Evolutionary conservation across 148 eudicot genomes (phyloP).

Genomic region (Vaccinium macrocarpon): DNA sequence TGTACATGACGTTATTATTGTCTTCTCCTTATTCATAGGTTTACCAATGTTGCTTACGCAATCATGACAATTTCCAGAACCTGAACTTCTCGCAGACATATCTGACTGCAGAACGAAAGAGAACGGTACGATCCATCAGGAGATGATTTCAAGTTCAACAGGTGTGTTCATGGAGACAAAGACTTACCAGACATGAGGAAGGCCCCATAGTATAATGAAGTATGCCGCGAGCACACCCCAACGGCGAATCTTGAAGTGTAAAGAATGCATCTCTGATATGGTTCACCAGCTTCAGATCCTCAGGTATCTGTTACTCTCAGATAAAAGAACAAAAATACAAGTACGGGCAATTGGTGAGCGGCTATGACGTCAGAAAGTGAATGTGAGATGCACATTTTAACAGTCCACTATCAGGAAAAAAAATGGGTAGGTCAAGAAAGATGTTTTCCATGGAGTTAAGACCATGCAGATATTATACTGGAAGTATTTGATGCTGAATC

Average conservation of each 20-base stretch:
- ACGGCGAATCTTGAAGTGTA: slow-evolving; percentile 39
- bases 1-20: slow-evolving; percentile 20
- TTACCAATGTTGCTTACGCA: slow-evolving; percentile 27
- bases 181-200: slow-evolving; percentile 44
- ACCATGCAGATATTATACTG: not conserved
- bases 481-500: not conserved
- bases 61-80: slow-evolving; percentile 32
- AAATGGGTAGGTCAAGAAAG: not conserved
- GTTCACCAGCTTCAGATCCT: slow-evolving; percentile 58
- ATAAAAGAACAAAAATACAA: slow-evolving; percentile 8
- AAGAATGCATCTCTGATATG: slow-evolving; percentile 55
- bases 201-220: slow-evolving; percentile 28
- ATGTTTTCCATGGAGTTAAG: not conserved
- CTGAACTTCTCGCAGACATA: slow-evolving; percentile 31
- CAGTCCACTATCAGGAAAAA: not conserved
- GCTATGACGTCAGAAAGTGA: not conserved
- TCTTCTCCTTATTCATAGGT: slow-evolving; percentile 28
- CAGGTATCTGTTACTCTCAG: slow-evolving; percentile 38
- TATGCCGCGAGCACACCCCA: slow-evolving; percentile 24
- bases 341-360: not conserved
- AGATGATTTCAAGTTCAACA: not conserved
- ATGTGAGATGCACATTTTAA: not conserved
- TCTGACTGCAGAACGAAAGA: slow-evolving; percentile 44
- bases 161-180: slow-evolving; percentile 19
- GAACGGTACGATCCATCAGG: slow-evolving; percentile 22